A percentile compares a stretch with the other conserved stretches of the same genome.
phyloP scores from a whole-genome alignment of 2,329 filamentous ascomycete species.

The Colletotrichum coccodes region DNA sequence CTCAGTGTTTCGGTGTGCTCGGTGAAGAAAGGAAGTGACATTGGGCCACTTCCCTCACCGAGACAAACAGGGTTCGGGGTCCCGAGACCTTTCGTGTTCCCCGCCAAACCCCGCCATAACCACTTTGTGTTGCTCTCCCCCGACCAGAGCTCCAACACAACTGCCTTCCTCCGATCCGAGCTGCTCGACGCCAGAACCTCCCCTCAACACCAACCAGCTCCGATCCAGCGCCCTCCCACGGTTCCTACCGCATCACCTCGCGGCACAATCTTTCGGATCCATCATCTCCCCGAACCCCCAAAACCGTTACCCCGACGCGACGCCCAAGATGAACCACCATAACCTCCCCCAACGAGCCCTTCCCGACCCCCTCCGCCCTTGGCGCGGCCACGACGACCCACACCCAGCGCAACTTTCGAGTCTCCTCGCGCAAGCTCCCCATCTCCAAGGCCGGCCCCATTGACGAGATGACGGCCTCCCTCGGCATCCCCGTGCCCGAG shows the following conservation, averaged over 20 bases:
- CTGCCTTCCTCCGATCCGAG: constrained; percentile 24
- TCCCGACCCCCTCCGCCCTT: constrained; percentile 60
- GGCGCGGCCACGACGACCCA: constrained; percentile 65
- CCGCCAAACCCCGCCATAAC: constrained; percentile 32
- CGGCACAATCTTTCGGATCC: neutral
- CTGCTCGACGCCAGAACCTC: constrained; percentile 4
- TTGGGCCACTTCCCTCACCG: constrained; percentile 10
- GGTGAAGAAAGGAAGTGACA: constrained; percentile 3
- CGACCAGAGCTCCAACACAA: constrained; percentile 11
- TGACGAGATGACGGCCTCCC: constrained; percentile 80
- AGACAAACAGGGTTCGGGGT: constrained; percentile 16
- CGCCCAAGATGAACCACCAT: constrained; percentile 50
- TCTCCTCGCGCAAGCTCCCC: constrained; percentile 88
- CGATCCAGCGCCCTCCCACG: neutral
- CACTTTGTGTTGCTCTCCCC: neutral
- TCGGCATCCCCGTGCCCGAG: constrained; percentile 91
- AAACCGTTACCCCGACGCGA: constrained; percentile 14
- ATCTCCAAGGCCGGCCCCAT: constrained; percentile 94
- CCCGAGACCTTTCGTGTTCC: constrained; percentile 13
- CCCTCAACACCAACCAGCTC: neutral
- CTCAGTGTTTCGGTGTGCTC: neutral
- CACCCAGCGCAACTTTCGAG: constrained; percentile 73
- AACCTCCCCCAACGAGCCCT: constrained; percentile 60
- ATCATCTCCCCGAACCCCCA: neutral
- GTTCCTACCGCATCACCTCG: neutral